A percentile compares a stretch with the other conserved stretches of the same genome.
Evolutionary conservation across 805 yeast species (phyloP).

Genomic region (Candida fluviatilis): DNA sequence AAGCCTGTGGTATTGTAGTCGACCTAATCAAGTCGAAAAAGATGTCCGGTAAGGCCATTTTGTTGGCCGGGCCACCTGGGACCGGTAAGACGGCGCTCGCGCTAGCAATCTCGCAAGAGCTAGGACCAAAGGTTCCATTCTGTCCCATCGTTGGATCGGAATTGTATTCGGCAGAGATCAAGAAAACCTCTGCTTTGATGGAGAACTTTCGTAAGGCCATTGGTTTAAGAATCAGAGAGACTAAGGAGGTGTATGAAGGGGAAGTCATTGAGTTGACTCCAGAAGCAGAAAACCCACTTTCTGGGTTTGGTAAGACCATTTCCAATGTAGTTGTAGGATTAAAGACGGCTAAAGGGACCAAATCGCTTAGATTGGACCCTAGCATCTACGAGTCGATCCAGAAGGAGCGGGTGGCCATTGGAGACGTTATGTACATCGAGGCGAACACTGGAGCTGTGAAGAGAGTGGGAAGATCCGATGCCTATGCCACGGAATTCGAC

Average conservation of each 20-base stretch:
- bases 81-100: slow-evolving; percentile 98
- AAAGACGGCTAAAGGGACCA: slow-evolving; percentile 88
- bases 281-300: slow-evolving; percentile 93
- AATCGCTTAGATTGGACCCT: slow-evolving; percentile 85
- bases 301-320: slow-evolving; percentile 97
- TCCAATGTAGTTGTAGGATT: slow-evolving; percentile 91
- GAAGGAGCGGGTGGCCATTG: slow-evolving; percentile 89
- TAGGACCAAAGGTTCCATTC: slow-evolving; percentile 96
- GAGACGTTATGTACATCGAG: slow-evolving; percentile 96
- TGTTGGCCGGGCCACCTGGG: slow-evolving; percentile 97
- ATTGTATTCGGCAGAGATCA: slow-evolving; percentile 91
- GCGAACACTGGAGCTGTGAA: slow-evolving; percentile 97
- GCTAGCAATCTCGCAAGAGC: slow-evolving; percentile 89
- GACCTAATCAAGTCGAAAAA: slow-evolving; percentile 89
- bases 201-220: slow-evolving; percentile 96
- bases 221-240: slow-evolving; percentile 93
- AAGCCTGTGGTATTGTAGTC: slow-evolving; percentile 92
- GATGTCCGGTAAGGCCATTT: slow-evolving; percentile 93
- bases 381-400: slow-evolving; percentile 90
- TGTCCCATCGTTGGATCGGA: slow-evolving; percentile 97
- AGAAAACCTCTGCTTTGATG: slow-evolving; percentile 94
- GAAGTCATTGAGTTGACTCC: slow-evolving; percentile 95
- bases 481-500: slow-evolving; percentile 97
- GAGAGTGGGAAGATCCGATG: slow-evolving; percentile 97
- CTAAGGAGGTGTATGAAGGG: slow-evolving; percentile 97